Percentiles rank a stretch among this genome's conserved stretches.
These are phyloP conservation scores for Sesbania bispinosa DNA, from an alignment of 306 rosid species.

Conservation along the genomic window DNA sequence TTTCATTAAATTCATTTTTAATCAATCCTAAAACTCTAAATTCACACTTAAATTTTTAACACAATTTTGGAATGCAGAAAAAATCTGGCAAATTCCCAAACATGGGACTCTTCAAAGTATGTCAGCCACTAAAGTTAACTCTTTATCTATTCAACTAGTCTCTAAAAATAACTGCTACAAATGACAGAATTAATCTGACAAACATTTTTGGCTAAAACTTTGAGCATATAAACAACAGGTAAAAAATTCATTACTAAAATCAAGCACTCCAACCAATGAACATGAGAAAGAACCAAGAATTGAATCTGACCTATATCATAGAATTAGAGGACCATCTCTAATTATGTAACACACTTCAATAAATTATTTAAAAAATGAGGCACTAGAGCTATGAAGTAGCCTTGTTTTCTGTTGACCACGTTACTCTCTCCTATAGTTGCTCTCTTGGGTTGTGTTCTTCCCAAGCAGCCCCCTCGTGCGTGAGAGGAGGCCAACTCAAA, in stretches of 20 bases:
- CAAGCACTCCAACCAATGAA: neutral
- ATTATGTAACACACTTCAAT: neutral
- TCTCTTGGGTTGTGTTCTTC: conserved; percentile 54
- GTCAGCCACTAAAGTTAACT: neutral
- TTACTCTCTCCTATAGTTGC: conserved; percentile 50
- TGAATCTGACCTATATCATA: conserved; percentile 2
- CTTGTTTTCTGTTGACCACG: conserved; percentile 35
- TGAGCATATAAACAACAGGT: neutral
- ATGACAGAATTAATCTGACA: neutral
- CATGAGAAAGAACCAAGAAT: conserved; percentile 13
- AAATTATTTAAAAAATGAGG: neutral
- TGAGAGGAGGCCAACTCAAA: conserved; percentile 33
- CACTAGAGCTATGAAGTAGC: neutral
- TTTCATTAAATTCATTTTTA: too few relatives aligned
- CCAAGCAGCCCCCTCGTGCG: conserved; percentile 44
- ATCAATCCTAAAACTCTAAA: too few relatives aligned
- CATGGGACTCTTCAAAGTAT: conserved; percentile 14
- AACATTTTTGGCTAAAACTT: neutral
- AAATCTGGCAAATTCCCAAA: conserved; percentile 4
- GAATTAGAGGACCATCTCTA: neutral
- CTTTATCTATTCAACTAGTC: neutral
- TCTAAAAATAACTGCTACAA: too few relatives aligned
- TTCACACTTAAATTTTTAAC: too few relatives aligned
- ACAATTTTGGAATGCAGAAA: too few relatives aligned
- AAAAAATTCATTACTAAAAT: neutral